Evolutionary conservation across 2,329 filamentous ascomycete species (phyloP), one percentile per base, ranked within the genome.

Genomic region (Cladosporium sp.): DNA sequence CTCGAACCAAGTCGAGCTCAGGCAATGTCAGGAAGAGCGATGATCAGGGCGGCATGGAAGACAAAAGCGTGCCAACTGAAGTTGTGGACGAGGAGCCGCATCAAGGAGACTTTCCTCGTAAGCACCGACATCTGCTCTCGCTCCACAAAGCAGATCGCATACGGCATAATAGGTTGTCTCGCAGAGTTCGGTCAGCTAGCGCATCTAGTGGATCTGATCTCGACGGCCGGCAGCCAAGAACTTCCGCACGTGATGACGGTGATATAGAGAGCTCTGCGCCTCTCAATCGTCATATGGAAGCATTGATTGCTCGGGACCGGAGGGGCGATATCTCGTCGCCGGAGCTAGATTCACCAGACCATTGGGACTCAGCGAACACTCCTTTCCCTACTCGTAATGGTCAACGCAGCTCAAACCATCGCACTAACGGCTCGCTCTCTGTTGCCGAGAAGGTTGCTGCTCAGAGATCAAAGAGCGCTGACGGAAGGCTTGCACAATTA

Each of bases 241-340:
- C 58, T 4, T 24, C 59, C 12, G 79, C 82, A 53, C 80, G 83
- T 83, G 9, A 63, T 61, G 59, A 62, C 40, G 59, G 32, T 34
- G 32, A 42, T 25, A 25, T 37, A 25, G 52, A 45, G 20, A 47
- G 52, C 35, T 36, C 36, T 13, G 40, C 32, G 7, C 76, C 78
- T 5, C 67, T 80, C 20, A 74, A 76, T 53, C 66, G 74, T 22
- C 77, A 77, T 49, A 74, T 79, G 69, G 69, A 73, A 45, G 64
- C 70, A 10, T 65, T 78, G 61, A 71, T 80, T 52, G 73, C 75
- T 47, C 70, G 74, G 45, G 75, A 78, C 40, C 71, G 72, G n/a
- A 67, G 65, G 58, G 71, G 66, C 9, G 67, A 73, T 48, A 55
- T 62, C 8, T 68, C 68, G 4, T 71, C 75, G 3, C 72, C 75